Percentiles rank a stretch among this genome's conserved stretches.
Evolutionary conservation across 108 stramenopile species (phyloP).

Genomic region (Aureococcus anophagefferens): DNA sequence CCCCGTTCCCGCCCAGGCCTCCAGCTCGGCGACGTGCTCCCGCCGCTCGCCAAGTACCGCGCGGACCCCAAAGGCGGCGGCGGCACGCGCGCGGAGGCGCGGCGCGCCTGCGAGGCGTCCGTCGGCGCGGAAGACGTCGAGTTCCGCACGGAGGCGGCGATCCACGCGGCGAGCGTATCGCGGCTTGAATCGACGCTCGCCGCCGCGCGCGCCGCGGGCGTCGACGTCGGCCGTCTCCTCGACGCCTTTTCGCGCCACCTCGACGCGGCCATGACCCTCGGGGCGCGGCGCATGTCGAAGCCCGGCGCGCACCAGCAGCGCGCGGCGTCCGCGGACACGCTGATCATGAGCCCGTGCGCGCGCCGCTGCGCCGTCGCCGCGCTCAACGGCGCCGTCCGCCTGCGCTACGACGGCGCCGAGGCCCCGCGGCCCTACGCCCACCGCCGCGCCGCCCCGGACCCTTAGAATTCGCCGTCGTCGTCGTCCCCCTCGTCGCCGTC

Average conservation of each 20-base stretch:
- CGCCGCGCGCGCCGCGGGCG: not conserved
- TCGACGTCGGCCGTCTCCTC: not conserved
- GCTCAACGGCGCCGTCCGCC: not conserved
- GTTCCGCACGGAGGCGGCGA: too few species aligned
- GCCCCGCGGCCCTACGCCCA: too few species aligned
- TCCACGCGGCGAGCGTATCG: not conserved
- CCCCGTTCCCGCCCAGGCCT: not conserved
- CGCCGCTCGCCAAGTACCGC: constrained; percentile 1
- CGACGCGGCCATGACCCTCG: not conserved
- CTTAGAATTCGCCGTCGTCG: too few species aligned
- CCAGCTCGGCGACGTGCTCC: constrained; percentile 1
- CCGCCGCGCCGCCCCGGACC: too few species aligned
- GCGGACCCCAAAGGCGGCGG: too few species aligned
- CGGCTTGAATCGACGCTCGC: not conserved
- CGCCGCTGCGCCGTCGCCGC: not conserved
- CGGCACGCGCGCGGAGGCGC: too few species aligned
- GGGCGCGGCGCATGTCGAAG: not conserved
- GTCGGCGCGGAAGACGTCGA: too few species aligned
- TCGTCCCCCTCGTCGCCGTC: too few species aligned
- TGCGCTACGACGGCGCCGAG: too few species aligned
- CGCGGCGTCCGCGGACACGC: not conserved
- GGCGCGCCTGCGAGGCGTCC: too few species aligned
- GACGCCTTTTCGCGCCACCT: not conserved
- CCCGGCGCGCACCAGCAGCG: not conserved
- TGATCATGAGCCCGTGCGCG: not conserved